These are phyloP conservation scores for Arthrobotrys conoides DNA, from an alignment of 2,329 filamentous ascomycete species.

Conservation along the genomic window DNA sequence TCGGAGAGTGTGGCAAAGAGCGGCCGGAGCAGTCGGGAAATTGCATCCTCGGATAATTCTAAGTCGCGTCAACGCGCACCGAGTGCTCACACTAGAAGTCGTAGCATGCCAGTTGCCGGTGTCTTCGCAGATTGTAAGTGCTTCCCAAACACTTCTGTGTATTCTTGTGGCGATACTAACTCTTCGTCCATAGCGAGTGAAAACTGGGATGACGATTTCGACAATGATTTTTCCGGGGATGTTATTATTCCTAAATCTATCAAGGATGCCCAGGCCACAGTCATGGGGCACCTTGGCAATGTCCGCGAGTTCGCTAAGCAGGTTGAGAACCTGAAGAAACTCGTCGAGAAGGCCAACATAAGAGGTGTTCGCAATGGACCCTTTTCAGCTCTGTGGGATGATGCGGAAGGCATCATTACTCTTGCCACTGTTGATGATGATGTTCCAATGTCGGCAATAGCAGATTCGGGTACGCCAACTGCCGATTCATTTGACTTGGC, in stretches of 20 bases:
- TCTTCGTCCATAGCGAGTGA: slow-evolving; percentile 72
- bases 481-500: slow-evolving; percentile 52
- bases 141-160: neutral
- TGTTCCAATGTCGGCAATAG: slow-evolving; percentile 65
- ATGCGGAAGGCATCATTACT: slow-evolving; percentile 88
- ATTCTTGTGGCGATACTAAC: slow-evolving; percentile 28
- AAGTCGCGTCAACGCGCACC: slow-evolving; percentile 58
- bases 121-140: slow-evolving; percentile 60
- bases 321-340: slow-evolving; percentile 83
- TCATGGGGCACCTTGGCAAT: slow-evolving; percentile 86
- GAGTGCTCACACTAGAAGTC: slow-evolving; percentile 59
- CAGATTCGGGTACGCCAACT: slow-evolving; percentile 41
- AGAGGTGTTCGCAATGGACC: slow-evolving; percentile 76
- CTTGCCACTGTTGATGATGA: slow-evolving; percentile 81
- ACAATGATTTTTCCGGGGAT: slow-evolving; percentile 69
- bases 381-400: slow-evolving; percentile 78
- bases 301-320: slow-evolving; percentile 84
- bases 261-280: slow-evolving; percentile 83
- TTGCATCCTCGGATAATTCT: slow-evolving; percentile 49
- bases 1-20: slow-evolving; percentile 58
- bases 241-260: slow-evolving; percentile 85
- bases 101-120: slow-evolving; percentile 59
- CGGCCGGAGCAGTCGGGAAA: slow-evolving; percentile 56
- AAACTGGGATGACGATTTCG: slow-evolving; percentile 92
- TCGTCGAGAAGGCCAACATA: slow-evolving; percentile 78